Evolutionary conservation across 1,284 basidiomycete species (phyloP), one percentile per base, ranked within the genome.

Genomic region (Phenoliferia sp.): DNA sequence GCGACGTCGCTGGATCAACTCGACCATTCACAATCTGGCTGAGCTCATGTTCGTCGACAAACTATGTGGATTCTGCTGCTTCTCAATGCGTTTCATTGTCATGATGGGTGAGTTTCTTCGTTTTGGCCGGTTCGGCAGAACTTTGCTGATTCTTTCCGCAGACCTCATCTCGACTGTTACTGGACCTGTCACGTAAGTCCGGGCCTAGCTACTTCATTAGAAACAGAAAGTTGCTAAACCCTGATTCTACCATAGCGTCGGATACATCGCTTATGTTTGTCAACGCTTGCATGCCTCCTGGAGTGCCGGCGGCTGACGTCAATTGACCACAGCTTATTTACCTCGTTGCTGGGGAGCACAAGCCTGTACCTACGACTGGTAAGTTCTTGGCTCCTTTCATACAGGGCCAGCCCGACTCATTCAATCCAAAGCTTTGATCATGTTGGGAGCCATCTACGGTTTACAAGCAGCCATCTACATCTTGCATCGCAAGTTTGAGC

Each of bases 1-100:
- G 79, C 88, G 94, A 82, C 90, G 94, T 82, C 89, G 94, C 76
- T 99, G 96, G 96, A 99, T 99, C 82, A 99, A 99, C 82, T 98
- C 94, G 48, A 99, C 95, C 0, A 88, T 99, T 35, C 95, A 99
- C 83, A 99, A 99, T 79, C 82, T 99, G 69, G 90, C 88, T 61
- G 95, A 98, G 79, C 84, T 99, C 48, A 83, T 97, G 69, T 92
- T 92, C 82, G 82, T 97, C 76, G 91, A 94, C 57, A 89, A 94
- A 72, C 88, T 98, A 69, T 76, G 72, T 56, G 73, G 73, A 29
- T 76, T 78, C 71, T 77, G 75, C 67, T 90, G 91, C 82, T 96
- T 99, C 85, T 97, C 93, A 3, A 98, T 99, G 95, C 87, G 95
- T 31, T 99, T 98, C 80, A 84, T 99, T 55, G 94, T 98, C 75